Base-by-base conservation (phyloP, 1,284 basidiomycete species). In the Rhodotorula glutinis region DNA sequence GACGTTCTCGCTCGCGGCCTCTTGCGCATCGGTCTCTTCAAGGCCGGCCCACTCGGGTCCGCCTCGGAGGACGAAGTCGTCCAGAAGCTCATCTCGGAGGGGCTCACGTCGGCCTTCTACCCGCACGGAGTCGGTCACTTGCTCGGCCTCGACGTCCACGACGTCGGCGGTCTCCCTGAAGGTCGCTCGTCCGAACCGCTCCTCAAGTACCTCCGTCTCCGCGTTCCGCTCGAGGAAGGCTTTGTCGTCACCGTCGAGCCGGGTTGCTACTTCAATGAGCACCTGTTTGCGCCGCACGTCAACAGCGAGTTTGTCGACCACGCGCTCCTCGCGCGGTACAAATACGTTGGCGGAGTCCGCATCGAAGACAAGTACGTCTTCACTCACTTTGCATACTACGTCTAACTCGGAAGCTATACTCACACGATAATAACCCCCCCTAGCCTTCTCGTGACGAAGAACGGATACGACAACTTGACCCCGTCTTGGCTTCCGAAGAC, bases 41-140 rank as follows among this genome's bases (percentile, higher is more conserved):
- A 67, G 11, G 56, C 53, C 16, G 62, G 44, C 2, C 38, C 53
- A 19, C 80, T 81, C 25, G 74, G 74, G 16, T 23, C 19, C 21
- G 72, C 85, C 69, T 81, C 83, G 2, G 85, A 86, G 70, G 85
- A 88, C 65, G 85, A 66, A 10, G 40, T 62, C 13, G 72, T 75
- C 44, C 40, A 47, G 2, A 63, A 84, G 14, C 86, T 95, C 61
- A 81, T 94, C 10, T 83, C 83, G 30, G 87, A 86, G 4, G 91
- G 91, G 0, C 79, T 91, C 52, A 87, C 87, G 66, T 82, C 86
- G 1, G 89, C 90, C 0, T 95, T 95, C 82, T 94, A 90, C 83
- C 92, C 92, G 16, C 92, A 95, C 76, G 92, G 92, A 11, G 81
- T 95, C 10, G 81, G 92, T 2, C 92, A 94, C 77, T 89, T 88